These are phyloP conservation scores for Chaetomium globosum DNA, from an alignment of 2,329 filamentous ascomycete genomes.

Conservation along the genomic window DNA sequence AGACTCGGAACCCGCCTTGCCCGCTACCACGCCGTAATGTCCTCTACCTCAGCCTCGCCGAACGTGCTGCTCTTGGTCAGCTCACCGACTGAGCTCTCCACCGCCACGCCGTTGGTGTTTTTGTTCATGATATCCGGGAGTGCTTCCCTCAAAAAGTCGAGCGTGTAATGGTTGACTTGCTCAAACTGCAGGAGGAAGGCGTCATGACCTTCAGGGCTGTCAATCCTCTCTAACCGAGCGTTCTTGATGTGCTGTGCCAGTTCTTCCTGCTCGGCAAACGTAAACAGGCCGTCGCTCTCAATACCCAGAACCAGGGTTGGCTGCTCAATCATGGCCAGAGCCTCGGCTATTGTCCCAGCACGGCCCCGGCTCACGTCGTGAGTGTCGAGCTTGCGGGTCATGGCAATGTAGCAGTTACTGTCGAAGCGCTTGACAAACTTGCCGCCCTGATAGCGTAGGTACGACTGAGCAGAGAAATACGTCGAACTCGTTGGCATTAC, in stretches of 20 bases:
- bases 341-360: constrained; percentile 67
- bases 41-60: constrained; percentile 92
- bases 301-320: constrained; percentile 91
- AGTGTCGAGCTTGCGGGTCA: constrained; percentile 95
- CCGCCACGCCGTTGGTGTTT: constrained; percentile 52
- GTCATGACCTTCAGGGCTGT: constrained; percentile 93
- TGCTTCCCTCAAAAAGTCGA: constrained; percentile 79
- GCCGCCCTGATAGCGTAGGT: constrained; percentile 90
- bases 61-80: constrained; percentile 88
- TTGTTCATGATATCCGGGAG: constrained; percentile 85
- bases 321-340: constrained; percentile 80
- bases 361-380: constrained; percentile 89
- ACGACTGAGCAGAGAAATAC: constrained; percentile 98
- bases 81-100: constrained; percentile 56
- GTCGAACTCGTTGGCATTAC: constrained; percentile 63
- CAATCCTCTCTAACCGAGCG: constrained; percentile 79
- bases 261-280: constrained; percentile 94
- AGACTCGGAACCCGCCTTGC: neutral
- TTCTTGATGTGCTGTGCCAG: constrained; percentile 79
- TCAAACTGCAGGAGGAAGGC: constrained; percentile 96
- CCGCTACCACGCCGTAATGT: constrained; percentile 92
- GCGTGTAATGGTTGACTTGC: constrained; percentile 87
- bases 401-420: constrained; percentile 98
- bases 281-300: constrained; percentile 93
- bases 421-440: constrained; percentile 98